A percentile compares a stretch with the other conserved stretches of the same genome.
Evolutionary conservation across 2,329 filamentous ascomycete species (phyloP).

Genomic region (Zasmidium cellare): DNA sequence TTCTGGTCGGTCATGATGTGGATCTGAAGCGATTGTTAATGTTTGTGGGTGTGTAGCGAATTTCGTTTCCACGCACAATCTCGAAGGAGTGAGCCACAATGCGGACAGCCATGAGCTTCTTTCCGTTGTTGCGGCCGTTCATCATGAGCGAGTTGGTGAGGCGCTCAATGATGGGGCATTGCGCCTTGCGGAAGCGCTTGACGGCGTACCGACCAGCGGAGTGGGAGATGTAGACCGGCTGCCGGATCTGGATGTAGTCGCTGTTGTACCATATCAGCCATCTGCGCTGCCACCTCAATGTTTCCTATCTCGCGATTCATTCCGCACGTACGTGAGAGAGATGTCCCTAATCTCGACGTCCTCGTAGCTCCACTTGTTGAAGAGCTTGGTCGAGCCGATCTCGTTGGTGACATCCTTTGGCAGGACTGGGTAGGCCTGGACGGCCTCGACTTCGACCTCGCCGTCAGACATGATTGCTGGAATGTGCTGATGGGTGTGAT

Average conservation of each 20-base stretch:
- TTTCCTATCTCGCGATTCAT: conserved; percentile 9
- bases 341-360: conserved; percentile 99
- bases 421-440: conserved; percentile 74
- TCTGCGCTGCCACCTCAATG: conserved; percentile 20
- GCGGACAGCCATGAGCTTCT: conserved; percentile 99
- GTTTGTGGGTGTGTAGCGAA: neutral
- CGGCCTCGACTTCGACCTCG: conserved; percentile 94
- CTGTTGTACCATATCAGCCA: conserved; percentile 52
- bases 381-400: conserved; percentile 91
- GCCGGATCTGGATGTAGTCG: conserved; percentile 99
- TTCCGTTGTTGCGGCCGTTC: conserved; percentile 99
- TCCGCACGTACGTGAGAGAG: conserved; percentile 88
- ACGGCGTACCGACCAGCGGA: conserved; percentile 96
- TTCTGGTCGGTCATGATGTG: conserved; percentile 99
- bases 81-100: conserved; percentile 99
- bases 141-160: conserved; percentile 99
- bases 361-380: conserved; percentile 98
- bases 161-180: conserved; percentile 99
- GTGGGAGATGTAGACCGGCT: conserved; percentile 98
- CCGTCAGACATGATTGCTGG: conserved; percentile 81
- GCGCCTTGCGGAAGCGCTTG: conserved; percentile 99
- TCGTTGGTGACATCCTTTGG: conserved; percentile 90
- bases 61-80: conserved; percentile 71
- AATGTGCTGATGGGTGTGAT: neutral
- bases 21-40: conserved; percentile 60